phyloP scores from a whole-genome alignment of 78 protist genomes.

The Dictyostelium purpureum region DNA sequence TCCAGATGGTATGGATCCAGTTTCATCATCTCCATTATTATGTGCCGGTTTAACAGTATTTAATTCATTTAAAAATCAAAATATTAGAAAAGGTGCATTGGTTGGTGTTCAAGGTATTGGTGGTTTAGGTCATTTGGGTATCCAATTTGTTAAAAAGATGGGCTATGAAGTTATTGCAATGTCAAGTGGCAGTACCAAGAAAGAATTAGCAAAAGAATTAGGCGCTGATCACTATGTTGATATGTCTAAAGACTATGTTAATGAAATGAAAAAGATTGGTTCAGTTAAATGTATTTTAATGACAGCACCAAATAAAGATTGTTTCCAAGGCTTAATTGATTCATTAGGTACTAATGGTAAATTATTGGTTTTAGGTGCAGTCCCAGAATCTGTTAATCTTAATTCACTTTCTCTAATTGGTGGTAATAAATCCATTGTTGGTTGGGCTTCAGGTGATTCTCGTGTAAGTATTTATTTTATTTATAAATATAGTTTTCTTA shows the following conservation, averaged over 20 bases:
- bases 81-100: conserved; percentile 30
- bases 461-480: too few relatives aligned
- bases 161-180: conserved; percentile 70
- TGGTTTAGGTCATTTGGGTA: conserved; percentile 85
- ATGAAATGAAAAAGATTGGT: not conserved
- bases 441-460: not conserved
- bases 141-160: conserved; percentile 72
- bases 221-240: conserved; percentile 57
- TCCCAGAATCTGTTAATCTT: not conserved
- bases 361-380: not conserved
- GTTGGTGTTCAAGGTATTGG: conserved; percentile 80
- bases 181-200: not conserved
- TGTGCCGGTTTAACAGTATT: conserved; percentile 86
- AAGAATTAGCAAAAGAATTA: not conserved
- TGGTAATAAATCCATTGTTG: not conserved
- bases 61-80: conserved; percentile 22
- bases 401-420: not conserved
- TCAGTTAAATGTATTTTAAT: not conserved
- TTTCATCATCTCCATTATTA: conserved; percentile 57
- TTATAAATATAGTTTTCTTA: too few relatives aligned
- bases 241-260: not conserved
- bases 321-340: not conserved
- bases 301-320: not conserved
- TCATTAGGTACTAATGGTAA: not conserved
- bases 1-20: conserved; percentile 29